These are phyloP conservation scores for Rhodotorula paludigena DNA, from an alignment of 768 basidiomycete genomes.

Conservation along the genomic window DNA sequence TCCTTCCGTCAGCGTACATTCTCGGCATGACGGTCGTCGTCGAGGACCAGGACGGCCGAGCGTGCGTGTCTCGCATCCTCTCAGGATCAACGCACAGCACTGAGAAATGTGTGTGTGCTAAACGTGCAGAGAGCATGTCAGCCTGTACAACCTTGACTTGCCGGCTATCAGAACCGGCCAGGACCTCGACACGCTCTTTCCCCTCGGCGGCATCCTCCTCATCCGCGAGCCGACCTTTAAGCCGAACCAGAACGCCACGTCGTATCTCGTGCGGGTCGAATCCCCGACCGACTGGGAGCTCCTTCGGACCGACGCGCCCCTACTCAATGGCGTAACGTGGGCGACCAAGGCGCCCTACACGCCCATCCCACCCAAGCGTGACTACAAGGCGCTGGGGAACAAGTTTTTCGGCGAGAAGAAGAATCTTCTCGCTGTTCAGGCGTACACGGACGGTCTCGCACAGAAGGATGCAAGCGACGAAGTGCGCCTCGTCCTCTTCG, in stretches of 20 bases:
- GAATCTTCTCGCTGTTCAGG: conserved; percentile 43
- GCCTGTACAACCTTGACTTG: not conserved
- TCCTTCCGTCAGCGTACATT: not conserved
- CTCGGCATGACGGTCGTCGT: not conserved
- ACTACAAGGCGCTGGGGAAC: conserved; percentile 44
- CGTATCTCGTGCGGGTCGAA: conserved; percentile 44
- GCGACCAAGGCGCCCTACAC: not conserved
- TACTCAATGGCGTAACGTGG: conserved; percentile 25
- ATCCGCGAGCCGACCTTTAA: conserved; percentile 47
- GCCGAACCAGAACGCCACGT: conserved; percentile 20
- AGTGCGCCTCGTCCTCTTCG: conserved; percentile 6
- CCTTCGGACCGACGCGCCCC: not conserved
- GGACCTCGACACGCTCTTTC: conserved; percentile 44
- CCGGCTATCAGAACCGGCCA: not conserved
- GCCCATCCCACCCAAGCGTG: not conserved
- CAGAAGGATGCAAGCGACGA: not conserved
- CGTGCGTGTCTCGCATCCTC: not conserved
- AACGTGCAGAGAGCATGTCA: not conserved
- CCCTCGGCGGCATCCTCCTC: conserved; percentile 44
- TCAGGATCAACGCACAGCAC: not conserved
- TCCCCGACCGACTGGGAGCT: conserved; percentile 40
- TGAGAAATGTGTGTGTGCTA: too few species aligned
- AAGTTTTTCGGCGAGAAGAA: conserved; percentile 36
- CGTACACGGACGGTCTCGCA: conserved; percentile 39
- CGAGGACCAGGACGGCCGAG: conserved; percentile 6